A percentile compares a stretch with the other conserved stretches of the same genome.
Evolutionary conservation across 257 asterid species (phyloP).

Genomic region (Vinca minor): DNA sequence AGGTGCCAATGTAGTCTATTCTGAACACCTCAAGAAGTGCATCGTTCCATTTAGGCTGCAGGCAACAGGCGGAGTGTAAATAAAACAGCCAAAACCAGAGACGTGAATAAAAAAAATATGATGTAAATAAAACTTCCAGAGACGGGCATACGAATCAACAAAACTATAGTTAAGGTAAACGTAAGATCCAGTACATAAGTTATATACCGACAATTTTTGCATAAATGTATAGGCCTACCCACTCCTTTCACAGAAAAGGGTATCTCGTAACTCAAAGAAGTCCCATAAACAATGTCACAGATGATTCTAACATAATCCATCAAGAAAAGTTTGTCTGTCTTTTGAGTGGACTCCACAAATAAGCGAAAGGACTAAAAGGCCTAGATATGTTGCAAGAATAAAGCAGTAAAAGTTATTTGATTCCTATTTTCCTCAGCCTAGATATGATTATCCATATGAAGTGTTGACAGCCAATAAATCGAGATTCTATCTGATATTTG

Average conservation of each 20-base stretch:
- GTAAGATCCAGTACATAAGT: neutral
- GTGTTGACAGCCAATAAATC: neutral
- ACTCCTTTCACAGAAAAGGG: neutral
- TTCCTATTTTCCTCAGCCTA: neutral
- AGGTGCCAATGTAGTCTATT: constrained; percentile 56
- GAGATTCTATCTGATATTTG: neutral
- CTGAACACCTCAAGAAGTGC: constrained; percentile 85
- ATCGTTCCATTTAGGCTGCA: constrained; percentile 92
- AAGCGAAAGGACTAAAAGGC: neutral
- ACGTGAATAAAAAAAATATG: neutral
- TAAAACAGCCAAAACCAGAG: constrained; percentile 1
- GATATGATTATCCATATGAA: neutral
- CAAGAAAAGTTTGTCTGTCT: neutral
- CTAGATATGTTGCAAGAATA: neutral
- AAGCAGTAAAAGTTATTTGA: neutral
- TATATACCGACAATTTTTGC: neutral
- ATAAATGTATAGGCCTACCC: neutral
- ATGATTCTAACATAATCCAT: neutral
- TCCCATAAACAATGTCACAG: neutral
- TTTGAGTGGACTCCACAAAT: constrained; percentile 4
- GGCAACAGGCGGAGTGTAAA: neutral
- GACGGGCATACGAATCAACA: neutral
- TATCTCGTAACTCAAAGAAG: neutral
- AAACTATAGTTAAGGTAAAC: neutral
- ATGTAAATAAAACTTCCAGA: constrained; percentile 1